Evolutionary conservation across 768 basidiomycete species (phyloP), one percentile per base, ranked within the genome.

Genomic region (Lactifluus echinatus): DNA sequence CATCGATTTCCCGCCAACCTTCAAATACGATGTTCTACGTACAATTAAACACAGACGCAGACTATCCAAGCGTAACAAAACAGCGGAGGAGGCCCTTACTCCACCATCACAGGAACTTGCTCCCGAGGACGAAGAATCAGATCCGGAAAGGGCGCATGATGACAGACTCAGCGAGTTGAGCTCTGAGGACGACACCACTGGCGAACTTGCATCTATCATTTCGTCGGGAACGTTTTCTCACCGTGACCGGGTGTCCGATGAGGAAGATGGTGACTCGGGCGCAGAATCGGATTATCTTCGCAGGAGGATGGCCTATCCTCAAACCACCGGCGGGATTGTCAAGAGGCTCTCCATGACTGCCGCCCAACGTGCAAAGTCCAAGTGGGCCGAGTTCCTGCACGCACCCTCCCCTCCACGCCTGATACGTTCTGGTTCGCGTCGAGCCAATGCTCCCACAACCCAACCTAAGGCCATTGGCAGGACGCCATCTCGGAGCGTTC

Each of bases 1-100:
- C 0, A 96, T 96, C 58, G 68, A 84, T 64, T 97, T 97, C 61
- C 83, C 91, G 4, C 93, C 93, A 0, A 96, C 94, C 0, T 97
- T 94, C 79, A 96, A 96, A 66, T 93, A 92, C 66, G 86, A 94
- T 63, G 87, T 94, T 7, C 69, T 82, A 53, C 78, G 79, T 24
- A 77, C 79, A 2, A 67, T 77, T 19, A 85, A 82, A 68, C 76
- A 74, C 59, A 56, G 62, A 65, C 74, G 49, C 78, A 76, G 66
- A 73, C 74, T 26, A 34, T 71, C 72, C 8, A 75, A 70, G 57
- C 68, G 70, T 8, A 19, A 28, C 45, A 40, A 44, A 11, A n/a
- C 70, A 71, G 46, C 70, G 66, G 62, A 10, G 47, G 62, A 37
- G 59, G 36, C 55, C 2, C 37, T 29, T 6, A 11, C 4, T 24